Evolutionary conservation across 106 monocot genomes (phyloP).

Genomic region (Chionographis japonica): DNA sequence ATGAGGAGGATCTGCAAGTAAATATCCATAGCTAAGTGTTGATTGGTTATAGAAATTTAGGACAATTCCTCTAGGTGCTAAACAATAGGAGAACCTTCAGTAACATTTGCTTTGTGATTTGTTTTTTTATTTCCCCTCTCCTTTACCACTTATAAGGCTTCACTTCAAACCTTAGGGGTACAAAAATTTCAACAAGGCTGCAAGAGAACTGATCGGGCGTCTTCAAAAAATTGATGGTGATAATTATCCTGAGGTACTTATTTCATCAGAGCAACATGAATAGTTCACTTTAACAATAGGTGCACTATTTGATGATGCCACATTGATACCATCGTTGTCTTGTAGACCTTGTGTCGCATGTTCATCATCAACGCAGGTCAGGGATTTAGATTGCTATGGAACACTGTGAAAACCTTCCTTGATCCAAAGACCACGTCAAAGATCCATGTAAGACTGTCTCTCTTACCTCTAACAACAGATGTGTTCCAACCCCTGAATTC

Average conservation of each 20-base stretch:
- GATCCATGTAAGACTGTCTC: slow-evolving; percentile 33
- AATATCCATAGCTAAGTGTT: too few species aligned
- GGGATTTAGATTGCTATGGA: slow-evolving; percentile 89
- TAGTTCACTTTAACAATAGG: background rate
- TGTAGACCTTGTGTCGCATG: slow-evolving; percentile 66
- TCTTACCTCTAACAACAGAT: background rate
- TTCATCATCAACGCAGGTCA: slow-evolving; percentile 79
- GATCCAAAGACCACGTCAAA: slow-evolving; percentile 79
- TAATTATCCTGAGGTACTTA: slow-evolving; percentile 81
- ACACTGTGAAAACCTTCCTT: slow-evolving; percentile 79
- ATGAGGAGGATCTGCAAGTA: too few species aligned
- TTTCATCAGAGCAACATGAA: background rate
- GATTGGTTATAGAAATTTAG: too few species aligned
- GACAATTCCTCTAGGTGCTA: too few species aligned
- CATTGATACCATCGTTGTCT: background rate
- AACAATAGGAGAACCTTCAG: too few species aligned
- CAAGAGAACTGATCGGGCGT: slow-evolving; percentile 55
- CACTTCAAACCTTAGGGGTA: slow-evolving; percentile 21
- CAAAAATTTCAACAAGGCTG: slow-evolving; percentile 66
- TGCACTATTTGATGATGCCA: background rate
- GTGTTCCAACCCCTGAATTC: background rate
- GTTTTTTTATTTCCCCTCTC: too few species aligned
- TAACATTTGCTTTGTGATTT: too few species aligned
- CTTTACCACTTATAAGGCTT: too few species aligned
- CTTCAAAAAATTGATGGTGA: slow-evolving; percentile 68